phyloP scores from a whole-genome alignment of 2,329 filamentous ascomycete genomes.

The Fusarium udum region DNA sequence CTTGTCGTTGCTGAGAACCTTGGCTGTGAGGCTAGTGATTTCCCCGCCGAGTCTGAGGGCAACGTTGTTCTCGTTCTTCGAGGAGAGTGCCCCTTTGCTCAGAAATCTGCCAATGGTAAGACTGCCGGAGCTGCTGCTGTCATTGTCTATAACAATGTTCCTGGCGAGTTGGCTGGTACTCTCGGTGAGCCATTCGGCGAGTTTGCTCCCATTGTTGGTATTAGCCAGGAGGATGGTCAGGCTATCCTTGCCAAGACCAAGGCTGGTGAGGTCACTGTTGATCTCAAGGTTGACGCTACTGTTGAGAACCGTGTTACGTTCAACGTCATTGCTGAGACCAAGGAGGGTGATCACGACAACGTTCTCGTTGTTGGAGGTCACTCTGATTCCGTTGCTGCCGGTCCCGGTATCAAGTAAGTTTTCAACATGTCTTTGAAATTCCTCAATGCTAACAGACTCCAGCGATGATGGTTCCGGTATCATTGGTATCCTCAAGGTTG shows the following conservation, averaged over 20 bases:
- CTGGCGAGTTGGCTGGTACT: slow-evolving; percentile 62
- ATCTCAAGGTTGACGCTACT: slow-evolving; percentile 57
- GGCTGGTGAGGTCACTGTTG: slow-evolving; percentile 46
- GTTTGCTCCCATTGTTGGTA: slow-evolving; percentile 62
- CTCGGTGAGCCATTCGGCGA: slow-evolving; percentile 58
- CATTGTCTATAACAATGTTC: slow-evolving; percentile 71
- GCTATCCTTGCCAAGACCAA: slow-evolving; percentile 45
- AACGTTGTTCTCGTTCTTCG: slow-evolving; percentile 69
- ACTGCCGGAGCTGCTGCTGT: slow-evolving; percentile 65
- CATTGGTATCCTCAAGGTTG: slow-evolving; percentile 57
- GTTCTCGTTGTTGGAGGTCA: slow-evolving; percentile 60
- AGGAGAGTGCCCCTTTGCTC: slow-evolving; percentile 66
- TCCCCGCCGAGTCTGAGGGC: slow-evolving; percentile 60
- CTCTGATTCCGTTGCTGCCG: slow-evolving; percentile 58
- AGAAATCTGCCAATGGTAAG: slow-evolving; percentile 66
- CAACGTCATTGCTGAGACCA: slow-evolving; percentile 62
- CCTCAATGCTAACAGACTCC: neutral
- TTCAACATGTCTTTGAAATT: neutral
- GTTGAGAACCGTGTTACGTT: slow-evolving; percentile 59
- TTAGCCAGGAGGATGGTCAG: slow-evolving; percentile 58
- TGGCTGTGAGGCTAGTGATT: slow-evolving; percentile 65
- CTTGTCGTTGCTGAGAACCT: slow-evolving; percentile 60
- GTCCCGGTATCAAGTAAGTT: slow-evolving; percentile 65
- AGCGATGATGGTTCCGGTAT: slow-evolving; percentile 68
- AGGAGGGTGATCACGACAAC: slow-evolving; percentile 58